Percentiles rank a stretch among this genome's conserved stretches.
Conservation (phyloP, 2,329 filamentous ascomycete species). For the Aspergillus piperis region DNA sequence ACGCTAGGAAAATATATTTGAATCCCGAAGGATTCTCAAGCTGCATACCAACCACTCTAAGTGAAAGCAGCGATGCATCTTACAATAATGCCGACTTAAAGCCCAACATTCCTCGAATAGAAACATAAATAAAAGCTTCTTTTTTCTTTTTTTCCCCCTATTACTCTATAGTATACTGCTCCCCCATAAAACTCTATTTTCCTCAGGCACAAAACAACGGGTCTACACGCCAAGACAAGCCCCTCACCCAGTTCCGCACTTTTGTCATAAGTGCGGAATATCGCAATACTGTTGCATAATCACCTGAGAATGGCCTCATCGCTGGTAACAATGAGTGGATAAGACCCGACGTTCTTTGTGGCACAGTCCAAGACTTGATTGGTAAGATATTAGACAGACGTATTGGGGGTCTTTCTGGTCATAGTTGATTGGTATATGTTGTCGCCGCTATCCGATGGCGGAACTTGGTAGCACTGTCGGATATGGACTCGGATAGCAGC, state of each 20-base stretch:
- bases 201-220: too few relatives aligned
- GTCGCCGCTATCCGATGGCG: background rate
- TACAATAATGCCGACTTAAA: background rate
- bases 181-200: too few relatives aligned
- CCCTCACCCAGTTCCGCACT: conserved; percentile 18
- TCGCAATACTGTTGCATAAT: conserved; percentile 10
- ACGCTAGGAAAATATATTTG: background rate
- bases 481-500: background rate
- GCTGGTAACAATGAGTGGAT: background rate
- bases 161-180: too few relatives aligned
- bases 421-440: background rate
- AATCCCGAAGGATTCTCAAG: background rate
- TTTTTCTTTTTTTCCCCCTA: background rate
- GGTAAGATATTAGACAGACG: background rate
- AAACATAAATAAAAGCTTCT: too few relatives aligned
- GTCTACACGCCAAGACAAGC: background rate
- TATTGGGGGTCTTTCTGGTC: too few relatives aligned
- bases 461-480: background rate
- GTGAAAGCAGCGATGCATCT: background rate
- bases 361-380: background rate
- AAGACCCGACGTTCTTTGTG: background rate
- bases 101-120: too few relatives aligned
- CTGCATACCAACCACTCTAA: background rate
- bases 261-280: conserved; percentile 31
- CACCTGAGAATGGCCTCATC: background rate